A percentile compares a stretch with the other conserved stretches of the same genome.
phyloP scores from a whole-genome alignment of 2,329 filamentous ascomycete genomes.

The Podosphaera aphanis region DNA sequence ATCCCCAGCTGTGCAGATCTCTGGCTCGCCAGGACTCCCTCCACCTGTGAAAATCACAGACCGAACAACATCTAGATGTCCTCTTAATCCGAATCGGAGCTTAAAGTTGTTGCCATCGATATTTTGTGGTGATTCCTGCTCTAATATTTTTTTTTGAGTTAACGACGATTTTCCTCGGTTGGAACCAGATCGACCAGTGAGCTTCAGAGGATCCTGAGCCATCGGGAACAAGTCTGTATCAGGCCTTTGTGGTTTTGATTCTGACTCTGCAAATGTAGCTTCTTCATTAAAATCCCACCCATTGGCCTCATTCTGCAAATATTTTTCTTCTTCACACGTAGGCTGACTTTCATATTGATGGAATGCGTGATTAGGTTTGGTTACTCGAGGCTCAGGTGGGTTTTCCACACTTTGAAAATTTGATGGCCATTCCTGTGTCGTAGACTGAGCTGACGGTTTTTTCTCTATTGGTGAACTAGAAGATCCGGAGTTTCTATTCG shows the following conservation, averaged over 20 bases:
- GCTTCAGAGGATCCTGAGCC: slow-evolving; percentile 55
- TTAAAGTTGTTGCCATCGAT: slow-evolving; percentile 62
- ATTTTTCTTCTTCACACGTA: slow-evolving; percentile 22
- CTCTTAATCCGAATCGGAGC: slow-evolving; percentile 72
- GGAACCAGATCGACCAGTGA: slow-evolving; percentile 45
- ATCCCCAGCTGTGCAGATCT: slow-evolving; percentile 88
- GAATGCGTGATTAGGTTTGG: slow-evolving; percentile 32
- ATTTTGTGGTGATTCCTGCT: slow-evolving; percentile 34
- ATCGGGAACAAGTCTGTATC: slow-evolving; percentile 80
- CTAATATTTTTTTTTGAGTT: slow-evolving; percentile 44
- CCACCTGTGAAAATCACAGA: slow-evolving; percentile 93
- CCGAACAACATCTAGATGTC: slow-evolving; percentile 81
- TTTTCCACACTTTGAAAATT: slow-evolving; percentile 12
- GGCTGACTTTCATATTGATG: slow-evolving; percentile 33
- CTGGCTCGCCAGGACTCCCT: slow-evolving; percentile 81
- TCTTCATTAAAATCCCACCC: slow-evolving; percentile 87
- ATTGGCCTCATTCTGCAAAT: slow-evolving; percentile 33
- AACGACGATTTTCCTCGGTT: slow-evolving; percentile 66
- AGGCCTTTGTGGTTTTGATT: slow-evolving; percentile 35
- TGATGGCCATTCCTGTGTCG: slow-evolving; percentile 17
- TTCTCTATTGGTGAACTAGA: slow-evolving; percentile 28
- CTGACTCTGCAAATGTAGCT: slow-evolving; percentile 32
- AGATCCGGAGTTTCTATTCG: too few species aligned
- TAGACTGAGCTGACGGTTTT: slow-evolving; percentile 20
- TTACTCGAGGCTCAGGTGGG: slow-evolving; percentile 27